Conservation (phyloP, 768 basidiomycete species). For the Melanogaster broomeanus region DNA sequence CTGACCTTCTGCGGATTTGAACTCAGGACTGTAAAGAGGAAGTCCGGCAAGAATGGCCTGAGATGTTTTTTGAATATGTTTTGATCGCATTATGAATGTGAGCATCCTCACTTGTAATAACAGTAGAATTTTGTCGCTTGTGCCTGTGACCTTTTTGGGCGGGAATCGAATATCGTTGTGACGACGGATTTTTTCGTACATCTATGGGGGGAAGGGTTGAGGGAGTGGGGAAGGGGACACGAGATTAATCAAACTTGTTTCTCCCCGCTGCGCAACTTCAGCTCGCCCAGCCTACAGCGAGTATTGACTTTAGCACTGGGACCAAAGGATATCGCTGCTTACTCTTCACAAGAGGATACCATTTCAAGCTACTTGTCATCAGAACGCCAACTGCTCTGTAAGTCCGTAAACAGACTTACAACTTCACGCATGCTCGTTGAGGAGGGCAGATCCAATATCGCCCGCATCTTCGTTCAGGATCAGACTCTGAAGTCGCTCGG, state of each 20-base stretch:
- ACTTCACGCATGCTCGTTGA: slow-evolving; percentile 63
- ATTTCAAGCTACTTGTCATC: slow-evolving; percentile 54
- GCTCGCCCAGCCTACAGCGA: slow-evolving; percentile 56
- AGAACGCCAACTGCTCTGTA: neutral
- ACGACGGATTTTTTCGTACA: slow-evolving; percentile 66
- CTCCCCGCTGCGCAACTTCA: slow-evolving; percentile 74
- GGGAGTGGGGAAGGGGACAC: neutral
- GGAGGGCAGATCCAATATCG: slow-evolving; percentile 60
- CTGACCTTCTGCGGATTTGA: slow-evolving; percentile 70
- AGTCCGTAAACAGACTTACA: slow-evolving; percentile 41
- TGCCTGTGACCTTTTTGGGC: slow-evolving; percentile 66
- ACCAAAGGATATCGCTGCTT: slow-evolving; percentile 13
- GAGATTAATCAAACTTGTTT: slow-evolving; percentile 53
- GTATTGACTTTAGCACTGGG: slow-evolving; percentile 1
- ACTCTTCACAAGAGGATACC: slow-evolving; percentile 71
- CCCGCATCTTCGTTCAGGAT: slow-evolving; percentile 55
- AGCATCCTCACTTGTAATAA: slow-evolving; percentile 64
- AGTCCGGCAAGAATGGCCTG: slow-evolving; percentile 76
- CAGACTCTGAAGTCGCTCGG: neutral
- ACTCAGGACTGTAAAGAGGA: slow-evolving; percentile 67
- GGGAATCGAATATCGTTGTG: slow-evolving; percentile 82
- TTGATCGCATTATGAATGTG: neutral
- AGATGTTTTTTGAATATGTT: slow-evolving; percentile 5
- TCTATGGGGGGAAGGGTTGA: slow-evolving; percentile 29
- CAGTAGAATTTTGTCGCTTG: slow-evolving; percentile 77